These are phyloP conservation scores for Dinochytrium kinnereticum DNA, from an alignment of 371 early-diverging fungal species.

Conservation along the genomic window DNA sequence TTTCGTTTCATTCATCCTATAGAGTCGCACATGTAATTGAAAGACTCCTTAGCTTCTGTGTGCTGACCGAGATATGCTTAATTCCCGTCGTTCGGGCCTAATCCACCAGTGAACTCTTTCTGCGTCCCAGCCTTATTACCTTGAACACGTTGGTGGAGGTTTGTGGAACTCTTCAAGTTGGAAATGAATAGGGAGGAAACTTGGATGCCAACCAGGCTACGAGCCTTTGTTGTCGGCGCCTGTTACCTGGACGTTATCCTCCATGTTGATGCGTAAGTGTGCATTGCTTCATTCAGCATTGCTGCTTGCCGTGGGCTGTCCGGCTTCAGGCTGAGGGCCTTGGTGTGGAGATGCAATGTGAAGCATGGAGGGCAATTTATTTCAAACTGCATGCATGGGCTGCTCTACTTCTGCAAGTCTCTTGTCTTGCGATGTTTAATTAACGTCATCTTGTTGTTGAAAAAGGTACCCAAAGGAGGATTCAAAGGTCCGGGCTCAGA, in stretches of 20 bases:
- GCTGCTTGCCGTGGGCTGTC: too few species aligned
- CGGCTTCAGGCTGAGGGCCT: neutral
- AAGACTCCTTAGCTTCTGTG: neutral
- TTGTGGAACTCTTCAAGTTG: too few species aligned
- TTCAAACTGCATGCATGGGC: neutral
- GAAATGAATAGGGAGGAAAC: too few species aligned
- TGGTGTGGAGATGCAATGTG: neutral
- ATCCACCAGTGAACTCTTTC: too few species aligned
- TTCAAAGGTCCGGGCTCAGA: conserved; percentile 59
- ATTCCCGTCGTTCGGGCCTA: too few species aligned
- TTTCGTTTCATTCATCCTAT: neutral
- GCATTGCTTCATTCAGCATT: neutral
- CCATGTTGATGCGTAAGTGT: conserved; percentile 33
- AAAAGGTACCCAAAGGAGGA: conserved; percentile 64
- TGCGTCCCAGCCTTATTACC: too few species aligned
- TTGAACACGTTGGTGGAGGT: too few species aligned
- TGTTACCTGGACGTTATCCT: conserved; percentile 46
- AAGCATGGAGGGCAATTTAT: neutral
- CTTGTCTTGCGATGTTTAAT: neutral
- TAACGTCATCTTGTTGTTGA: neutral
- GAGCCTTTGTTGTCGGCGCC: conserved; percentile 36
- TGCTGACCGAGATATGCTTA: too few species aligned
- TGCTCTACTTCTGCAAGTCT: neutral
- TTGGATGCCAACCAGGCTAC: conserved; percentile 9
- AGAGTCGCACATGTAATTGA: neutral